These are phyloP conservation scores for Camelina laxa DNA, from an alignment of 345 rosid genomes.

Conservation along the genomic window DNA sequence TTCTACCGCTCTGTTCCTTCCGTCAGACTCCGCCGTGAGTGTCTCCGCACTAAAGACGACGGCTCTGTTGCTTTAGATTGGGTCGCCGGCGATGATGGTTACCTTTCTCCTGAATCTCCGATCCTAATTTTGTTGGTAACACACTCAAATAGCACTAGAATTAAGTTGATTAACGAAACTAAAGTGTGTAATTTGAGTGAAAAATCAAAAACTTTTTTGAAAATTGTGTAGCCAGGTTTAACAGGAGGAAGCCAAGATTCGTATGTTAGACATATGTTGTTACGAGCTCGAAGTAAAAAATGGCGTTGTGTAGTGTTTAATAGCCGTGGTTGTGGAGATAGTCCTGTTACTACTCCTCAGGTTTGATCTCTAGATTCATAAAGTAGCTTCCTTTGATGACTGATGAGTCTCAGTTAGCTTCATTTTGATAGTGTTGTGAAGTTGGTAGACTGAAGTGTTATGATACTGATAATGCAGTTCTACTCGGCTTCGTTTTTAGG, in stretches of 20 bases:
- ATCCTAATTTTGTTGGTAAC: constrained; percentile 78
- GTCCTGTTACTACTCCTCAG: constrained; percentile 91
- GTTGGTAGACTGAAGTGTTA: constrained; percentile 17
- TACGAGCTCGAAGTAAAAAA: constrained; percentile 65
- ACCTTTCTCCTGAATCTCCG: constrained; percentile 62
- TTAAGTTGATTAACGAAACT: too few relatives aligned
- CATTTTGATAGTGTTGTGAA: not conserved
- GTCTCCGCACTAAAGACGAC: constrained; percentile 52
- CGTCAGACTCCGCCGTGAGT: constrained; percentile 54
- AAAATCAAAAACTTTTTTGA: not conserved
- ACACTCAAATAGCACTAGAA: too few relatives aligned
- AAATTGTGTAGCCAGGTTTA: constrained; percentile 73
- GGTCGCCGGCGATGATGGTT: constrained; percentile 50
- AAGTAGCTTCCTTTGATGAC: not conserved
- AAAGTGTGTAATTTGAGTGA: too few relatives aligned
- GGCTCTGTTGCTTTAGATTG: constrained; percentile 61
- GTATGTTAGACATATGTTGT: constrained; percentile 78
- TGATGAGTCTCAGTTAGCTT: not conserved
- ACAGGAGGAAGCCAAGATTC: constrained; percentile 90
- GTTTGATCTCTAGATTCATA: constrained; percentile 37
- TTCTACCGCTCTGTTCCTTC: constrained; percentile 52
- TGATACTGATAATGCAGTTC: constrained; percentile 67
- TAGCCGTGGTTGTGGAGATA: constrained; percentile 83
- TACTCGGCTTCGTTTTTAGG: constrained; percentile 96
- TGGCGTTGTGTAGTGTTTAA: constrained; percentile 94